Base-by-base conservation (phyloP, 140 eudicot genomes). In the Senecio squalidus region DNA sequence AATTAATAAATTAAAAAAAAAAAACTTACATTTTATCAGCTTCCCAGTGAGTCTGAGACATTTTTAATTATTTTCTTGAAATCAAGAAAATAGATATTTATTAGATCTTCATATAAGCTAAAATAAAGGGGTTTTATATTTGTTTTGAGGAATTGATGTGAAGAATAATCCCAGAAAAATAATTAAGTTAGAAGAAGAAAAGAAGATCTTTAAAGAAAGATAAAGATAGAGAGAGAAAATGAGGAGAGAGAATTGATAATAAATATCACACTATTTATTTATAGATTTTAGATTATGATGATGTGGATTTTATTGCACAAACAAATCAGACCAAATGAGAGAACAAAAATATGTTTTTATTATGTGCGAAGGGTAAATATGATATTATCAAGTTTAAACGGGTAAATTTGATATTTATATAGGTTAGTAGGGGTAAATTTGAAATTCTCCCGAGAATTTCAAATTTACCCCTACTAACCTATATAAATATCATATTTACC, bases 21-120 rank as follows among this genome's bases (percentile, higher is more conserved):
- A 41, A 55, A 67, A 18, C 88, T 72, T 62, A 84, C 98, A 91
- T 91, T 84, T 91, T 91, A 75, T 86, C 98, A 64, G 98, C 98
- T 76, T 91, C 98, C 98, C 98, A 92, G 71, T 92, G 91, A 21
- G 94, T 92, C 65, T 92, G 98, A 70, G 98, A 84, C 98, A 92
- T 91, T n/a, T n/a, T n/a, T n/a, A n/a, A n/a, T n/a, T n/a, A 20
- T 73, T 74, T 84, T 38, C 25, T 17, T 43, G 18, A 39, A 26
- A 52, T 1, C 2, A 44, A 39, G 38, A 45, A 43, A 53, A 64
- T 33, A 40, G 9, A 63, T 13, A 41, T 20, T 6, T 29, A 24
- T 59, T 40, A 67, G 78, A 73, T 73, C 69, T 66, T 73, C 63
- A 65, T 49, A 36, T 15, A 58, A 24, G 29, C 49, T 4, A 29